Conservation (phyloP, 257 asterid species). For the Echium plantagineum region DNA sequence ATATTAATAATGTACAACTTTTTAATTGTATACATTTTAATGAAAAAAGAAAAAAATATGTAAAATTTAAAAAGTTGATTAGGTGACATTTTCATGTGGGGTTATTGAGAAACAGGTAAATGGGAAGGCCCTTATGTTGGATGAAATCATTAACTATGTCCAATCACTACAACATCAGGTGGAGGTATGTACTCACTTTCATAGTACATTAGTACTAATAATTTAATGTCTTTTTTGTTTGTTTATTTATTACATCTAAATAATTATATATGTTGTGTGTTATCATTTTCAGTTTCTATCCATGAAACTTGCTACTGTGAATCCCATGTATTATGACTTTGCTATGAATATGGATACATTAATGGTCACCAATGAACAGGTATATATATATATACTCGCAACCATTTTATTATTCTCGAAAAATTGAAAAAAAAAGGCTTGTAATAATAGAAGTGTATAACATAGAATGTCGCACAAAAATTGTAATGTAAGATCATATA, state of each 20-base stretch:
- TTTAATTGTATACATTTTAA: too few species aligned
- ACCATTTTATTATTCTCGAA: neutral
- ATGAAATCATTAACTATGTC: slow-evolving; percentile 83
- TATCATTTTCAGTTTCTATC: slow-evolving; percentile 62
- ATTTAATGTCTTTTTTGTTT: neutral
- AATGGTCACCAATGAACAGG: slow-evolving; percentile 59
- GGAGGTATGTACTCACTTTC: slow-evolving; percentile 49
- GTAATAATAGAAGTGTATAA: too few species aligned
- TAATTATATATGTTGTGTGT: neutral
- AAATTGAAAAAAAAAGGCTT: too few species aligned
- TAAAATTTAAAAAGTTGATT: neutral
- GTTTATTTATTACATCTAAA: neutral
- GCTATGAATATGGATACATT: slow-evolving; percentile 59
- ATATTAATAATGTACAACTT: too few species aligned
- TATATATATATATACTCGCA: slow-evolving; percentile 1
- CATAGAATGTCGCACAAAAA: too few species aligned
- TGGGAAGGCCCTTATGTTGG: slow-evolving; percentile 96
- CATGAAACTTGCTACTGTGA: slow-evolving; percentile 73
- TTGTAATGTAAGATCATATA: too few species aligned
- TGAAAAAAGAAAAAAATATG: neutral
- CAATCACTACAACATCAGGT: slow-evolving; percentile 86
- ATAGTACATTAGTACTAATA: neutral
- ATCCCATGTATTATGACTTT: slow-evolving; percentile 57
- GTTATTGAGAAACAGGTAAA: slow-evolving; percentile 50
- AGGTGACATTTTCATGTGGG: slow-evolving; percentile 26